These are phyloP conservation scores for Huntiella decipiens DNA, from an alignment of 2,329 filamentous ascomycete species.

Conservation along the genomic window DNA sequence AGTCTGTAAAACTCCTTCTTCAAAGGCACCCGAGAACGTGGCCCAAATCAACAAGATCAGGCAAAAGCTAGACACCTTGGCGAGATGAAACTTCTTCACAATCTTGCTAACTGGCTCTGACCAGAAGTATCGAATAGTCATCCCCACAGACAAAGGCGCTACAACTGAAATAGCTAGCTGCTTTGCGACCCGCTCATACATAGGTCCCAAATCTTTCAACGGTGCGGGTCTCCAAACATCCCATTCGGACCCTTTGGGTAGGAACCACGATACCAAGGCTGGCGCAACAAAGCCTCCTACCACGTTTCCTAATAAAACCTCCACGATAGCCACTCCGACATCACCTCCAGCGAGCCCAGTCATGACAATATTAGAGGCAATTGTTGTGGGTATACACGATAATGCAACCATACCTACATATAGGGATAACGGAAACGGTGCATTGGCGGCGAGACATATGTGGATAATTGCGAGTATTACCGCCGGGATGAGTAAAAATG, in stretches of 20 bases:
- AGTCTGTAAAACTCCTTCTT: constrained; percentile 38
- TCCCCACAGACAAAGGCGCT: constrained; percentile 43
- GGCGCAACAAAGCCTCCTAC: constrained; percentile 49
- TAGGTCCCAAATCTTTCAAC: constrained; percentile 32
- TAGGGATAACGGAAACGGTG: constrained; percentile 42
- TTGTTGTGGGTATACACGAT: constrained; percentile 52
- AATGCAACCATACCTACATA: constrained; percentile 49
- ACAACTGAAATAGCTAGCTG: constrained; percentile 50
- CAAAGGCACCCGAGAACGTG: constrained; percentile 47
- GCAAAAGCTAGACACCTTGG: constrained; percentile 29
- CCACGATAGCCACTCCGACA: constrained; percentile 44
- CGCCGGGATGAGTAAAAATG: constrained; percentile 46
- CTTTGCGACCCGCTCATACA: constrained; percentile 49
- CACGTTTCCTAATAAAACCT: constrained; percentile 52
- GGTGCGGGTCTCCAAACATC: constrained; percentile 34
- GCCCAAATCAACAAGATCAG: constrained; percentile 37
- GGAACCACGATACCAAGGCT: constrained; percentile 41
- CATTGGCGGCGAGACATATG: constrained; percentile 28
- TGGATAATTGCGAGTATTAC: constrained; percentile 35
- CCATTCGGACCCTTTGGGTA: constrained; percentile 33
- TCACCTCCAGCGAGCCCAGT: constrained; percentile 50
- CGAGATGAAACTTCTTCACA: constrained; percentile 33
- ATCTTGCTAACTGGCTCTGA: constrained; percentile 32
- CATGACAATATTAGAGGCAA: constrained; percentile 58
- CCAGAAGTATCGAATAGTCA: constrained; percentile 33